These are phyloP conservation scores for Prosopis cineraria DNA, from an alignment of 306 rosid genomes.

Conservation along the genomic window DNA sequence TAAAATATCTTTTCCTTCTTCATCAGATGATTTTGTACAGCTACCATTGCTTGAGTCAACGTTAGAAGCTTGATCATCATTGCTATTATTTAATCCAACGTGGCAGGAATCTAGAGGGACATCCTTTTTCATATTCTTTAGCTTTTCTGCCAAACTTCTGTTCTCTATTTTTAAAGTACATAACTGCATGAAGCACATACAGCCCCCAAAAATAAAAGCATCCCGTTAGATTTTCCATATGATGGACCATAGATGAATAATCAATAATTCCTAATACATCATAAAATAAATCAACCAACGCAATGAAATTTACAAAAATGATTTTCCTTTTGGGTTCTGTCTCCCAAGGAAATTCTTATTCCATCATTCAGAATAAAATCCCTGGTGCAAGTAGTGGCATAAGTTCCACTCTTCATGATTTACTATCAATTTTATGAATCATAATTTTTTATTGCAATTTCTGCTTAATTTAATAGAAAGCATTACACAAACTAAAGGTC, in stretches of 20 bases:
- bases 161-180: conserved; percentile 58
- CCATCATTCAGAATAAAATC: conserved; percentile 4
- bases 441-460: background rate
- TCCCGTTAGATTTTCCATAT: background rate
- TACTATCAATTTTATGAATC: background rate
- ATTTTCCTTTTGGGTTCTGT: background rate
- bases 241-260: conserved; percentile 13
- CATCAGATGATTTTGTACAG: conserved; percentile 49
- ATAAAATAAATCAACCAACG: background rate
- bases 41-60: conserved; percentile 44
- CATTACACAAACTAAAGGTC: background rate
- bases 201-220: background rate
- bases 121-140: conserved; percentile 38
- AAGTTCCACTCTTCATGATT: background rate
- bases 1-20: conserved; percentile 42
- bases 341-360: conserved; percentile 6
- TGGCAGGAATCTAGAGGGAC: conserved; percentile 31
- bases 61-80: conserved; percentile 52
- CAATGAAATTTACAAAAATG: conserved; percentile 10
- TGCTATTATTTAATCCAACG: conserved; percentile 42
- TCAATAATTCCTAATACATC: background rate
- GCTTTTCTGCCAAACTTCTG: conserved; percentile 49
- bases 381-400: background rate
- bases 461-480: background rate
- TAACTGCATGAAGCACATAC: conserved; percentile 55